phyloP scores from a whole-genome alignment of 1,139 yeast genomes.

The Saccharomyces hybrid region DNA sequence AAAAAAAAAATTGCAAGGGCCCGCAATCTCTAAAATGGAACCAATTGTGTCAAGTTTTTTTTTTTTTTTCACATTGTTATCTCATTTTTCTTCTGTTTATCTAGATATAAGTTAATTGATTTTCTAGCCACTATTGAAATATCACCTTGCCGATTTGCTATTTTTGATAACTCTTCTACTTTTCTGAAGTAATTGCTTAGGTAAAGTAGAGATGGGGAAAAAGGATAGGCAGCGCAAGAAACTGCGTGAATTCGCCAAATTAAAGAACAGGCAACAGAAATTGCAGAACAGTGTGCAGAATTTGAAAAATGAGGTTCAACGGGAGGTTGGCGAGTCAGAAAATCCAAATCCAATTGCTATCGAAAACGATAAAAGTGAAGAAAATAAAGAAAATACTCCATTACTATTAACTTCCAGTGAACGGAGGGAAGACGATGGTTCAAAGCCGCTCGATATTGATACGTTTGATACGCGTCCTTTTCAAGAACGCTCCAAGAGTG shows the following conservation, averaged over 20 bases:
- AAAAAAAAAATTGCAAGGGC: not conserved
- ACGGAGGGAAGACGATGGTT: not conserved
- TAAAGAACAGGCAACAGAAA: constrained; percentile 5
- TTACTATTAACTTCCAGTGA: not conserved
- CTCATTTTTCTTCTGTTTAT: not conserved
- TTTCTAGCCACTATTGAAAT: not conserved
- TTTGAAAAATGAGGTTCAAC: not conserved
- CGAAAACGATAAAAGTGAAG: not conserved
- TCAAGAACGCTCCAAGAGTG: not conserved
- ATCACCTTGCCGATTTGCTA: not conserved
- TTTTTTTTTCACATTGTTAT: not conserved
- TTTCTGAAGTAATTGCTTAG: not conserved
- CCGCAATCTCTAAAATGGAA: constrained; percentile 1
- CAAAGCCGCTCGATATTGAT: not conserved
- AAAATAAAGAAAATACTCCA: not conserved
- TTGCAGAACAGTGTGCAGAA: not conserved
- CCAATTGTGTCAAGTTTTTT: not conserved
- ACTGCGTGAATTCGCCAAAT: constrained; percentile 12
- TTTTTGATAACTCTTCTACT: not conserved
- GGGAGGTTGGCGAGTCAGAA: not conserved
- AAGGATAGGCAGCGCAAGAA: constrained; percentile 17
- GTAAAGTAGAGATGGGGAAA: constrained; percentile 8
- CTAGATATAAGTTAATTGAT: not conserved
- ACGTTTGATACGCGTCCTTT: not conserved
- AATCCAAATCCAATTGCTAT: not conserved